These are phyloP conservation scores for Spathaspora passalidarum DNA, from an alignment of 805 yeast genomes.

Conservation along the genomic window DNA sequence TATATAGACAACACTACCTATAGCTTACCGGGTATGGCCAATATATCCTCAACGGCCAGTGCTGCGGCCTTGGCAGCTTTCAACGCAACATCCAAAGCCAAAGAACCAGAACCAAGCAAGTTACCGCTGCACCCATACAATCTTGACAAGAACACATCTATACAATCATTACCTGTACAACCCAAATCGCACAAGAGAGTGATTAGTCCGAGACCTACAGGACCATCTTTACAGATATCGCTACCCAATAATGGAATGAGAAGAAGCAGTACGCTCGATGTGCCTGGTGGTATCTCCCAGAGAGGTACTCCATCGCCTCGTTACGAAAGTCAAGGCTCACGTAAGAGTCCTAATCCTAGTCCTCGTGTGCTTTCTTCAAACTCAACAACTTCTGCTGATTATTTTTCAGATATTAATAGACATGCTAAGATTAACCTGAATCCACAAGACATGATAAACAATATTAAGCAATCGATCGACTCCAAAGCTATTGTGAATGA, in stretches of 20 bases:
- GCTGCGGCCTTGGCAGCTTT: slow-evolving; percentile 47
- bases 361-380: background rate
- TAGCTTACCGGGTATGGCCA: background rate
- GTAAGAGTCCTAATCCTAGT: background rate
- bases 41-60: slow-evolving; percentile 21
- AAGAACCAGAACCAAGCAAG: slow-evolving; percentile 4
- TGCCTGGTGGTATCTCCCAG: background rate
- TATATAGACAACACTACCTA: too few relatives aligned
- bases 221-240: background rate
- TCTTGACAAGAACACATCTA: slow-evolving; percentile 2
- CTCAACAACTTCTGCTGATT: slow-evolving; percentile 4
- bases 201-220: background rate
- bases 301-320: background rate
- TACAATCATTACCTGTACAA: slow-evolving; percentile 7
- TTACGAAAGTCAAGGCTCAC: background rate
- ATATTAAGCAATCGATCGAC: slow-evolving; percentile 23
- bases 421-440: slow-evolving; percentile 2
- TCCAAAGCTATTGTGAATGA: slow-evolving; percentile 14
- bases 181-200: slow-evolving; percentile 1
- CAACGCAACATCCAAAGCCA: slow-evolving; percentile 17
- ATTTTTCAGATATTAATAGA: slow-evolving; percentile 8
- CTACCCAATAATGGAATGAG: background rate
- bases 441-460: slow-evolving; percentile 24
- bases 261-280: slow-evolving; percentile 1
- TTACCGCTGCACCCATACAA: background rate